Evolutionary conservation across 2,329 filamentous ascomycete genomes (phyloP), one percentile per base, ranked within the genome.

Genomic region (Mollisia scopiformis): DNA sequence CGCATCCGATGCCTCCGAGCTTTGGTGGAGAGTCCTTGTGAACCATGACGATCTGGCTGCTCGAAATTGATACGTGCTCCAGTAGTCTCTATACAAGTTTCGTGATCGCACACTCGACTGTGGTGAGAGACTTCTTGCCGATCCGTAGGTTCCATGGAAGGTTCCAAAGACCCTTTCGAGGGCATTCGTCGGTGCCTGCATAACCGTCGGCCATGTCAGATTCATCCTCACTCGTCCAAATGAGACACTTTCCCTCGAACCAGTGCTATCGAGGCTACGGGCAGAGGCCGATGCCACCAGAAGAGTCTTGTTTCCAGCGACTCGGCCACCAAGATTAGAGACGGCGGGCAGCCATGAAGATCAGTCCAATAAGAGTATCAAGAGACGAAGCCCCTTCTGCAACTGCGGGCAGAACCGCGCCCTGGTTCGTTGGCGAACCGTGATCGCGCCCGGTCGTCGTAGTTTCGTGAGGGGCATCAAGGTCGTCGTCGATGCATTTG

Each of bases 121-220:
- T 28, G 3, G 10, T 3, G 23, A 41, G 33, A 14, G 2, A 3
- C 30, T 39, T 16, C 51, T 28, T 16, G 41, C 23, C 43, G 23
- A 13, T 13, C 3, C 19, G 10, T 23, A 54, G 19, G 31, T 21
- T 21, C 28, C 31, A 21, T 52, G 28, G 28, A 52, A 33, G 14
- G 28, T 52, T 35, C 28, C 16, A 49, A 59, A 25, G 35, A 37
- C 28, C 41, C 57, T 43, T 43, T 43, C 39, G 39, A 10, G 39
- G 57, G 53, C 31, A 55, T 56, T 62, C 41, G 57, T 59, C 33
- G 62, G 60, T 65, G 63, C 63, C 63, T 65, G 63, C 63, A 65
- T 65, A 65, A 47, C 58, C 46, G 63, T 61, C 43, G 31, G 21
- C 59, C 52, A 35, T 52, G 59, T 47, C 39, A 51, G 46, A 56